phyloP scores from a whole-genome alignment of 352 stramenopile species.

The Globisporangium orthogonon region DNA sequence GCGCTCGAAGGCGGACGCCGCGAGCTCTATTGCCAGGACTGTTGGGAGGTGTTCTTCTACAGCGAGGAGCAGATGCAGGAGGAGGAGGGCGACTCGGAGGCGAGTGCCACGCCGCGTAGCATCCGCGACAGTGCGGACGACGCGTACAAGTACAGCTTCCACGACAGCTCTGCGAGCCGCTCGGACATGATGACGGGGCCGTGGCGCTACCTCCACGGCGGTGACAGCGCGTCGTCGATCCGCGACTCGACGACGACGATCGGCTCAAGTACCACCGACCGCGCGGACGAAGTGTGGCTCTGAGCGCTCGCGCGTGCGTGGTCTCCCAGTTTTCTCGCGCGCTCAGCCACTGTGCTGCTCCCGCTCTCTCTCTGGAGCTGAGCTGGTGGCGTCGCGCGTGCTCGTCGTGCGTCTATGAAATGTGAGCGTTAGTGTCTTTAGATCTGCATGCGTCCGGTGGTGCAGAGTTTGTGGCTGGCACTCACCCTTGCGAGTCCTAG shows the following conservation, averaged over 20 bases:
- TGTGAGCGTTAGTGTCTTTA: not conserved
- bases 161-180: slow-evolving; percentile 53
- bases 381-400: too few relatives aligned
- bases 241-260: slow-evolving; percentile 53
- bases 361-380: not conserved
- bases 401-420: not conserved
- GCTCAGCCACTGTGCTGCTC: too few relatives aligned
- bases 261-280: slow-evolving; percentile 42
- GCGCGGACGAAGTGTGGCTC: slow-evolving; percentile 22
- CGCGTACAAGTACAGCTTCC: slow-evolving; percentile 70
- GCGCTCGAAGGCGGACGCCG: slow-evolving; percentile 30
- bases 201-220: slow-evolving; percentile 43
- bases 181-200: slow-evolving; percentile 41
- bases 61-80: slow-evolving; percentile 35
- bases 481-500: too few relatives aligned
- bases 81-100: slow-evolving; percentile 10
- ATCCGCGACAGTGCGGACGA: slow-evolving; percentile 18
- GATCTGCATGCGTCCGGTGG: not conserved
- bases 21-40: slow-evolving; percentile 66
- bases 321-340: too few relatives aligned
- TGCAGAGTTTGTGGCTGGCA: too few relatives aligned
- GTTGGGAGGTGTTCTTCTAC: slow-evolving; percentile 74
- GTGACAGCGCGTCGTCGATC: slow-evolving; percentile 36
- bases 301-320: slow-evolving; percentile 1
- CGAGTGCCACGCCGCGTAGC: slow-evolving; percentile 10